Evolutionary conservation across 1,284 basidiomycete genomes (phyloP).

Genomic region (Cutaneotrichosporon sp.): DNA sequence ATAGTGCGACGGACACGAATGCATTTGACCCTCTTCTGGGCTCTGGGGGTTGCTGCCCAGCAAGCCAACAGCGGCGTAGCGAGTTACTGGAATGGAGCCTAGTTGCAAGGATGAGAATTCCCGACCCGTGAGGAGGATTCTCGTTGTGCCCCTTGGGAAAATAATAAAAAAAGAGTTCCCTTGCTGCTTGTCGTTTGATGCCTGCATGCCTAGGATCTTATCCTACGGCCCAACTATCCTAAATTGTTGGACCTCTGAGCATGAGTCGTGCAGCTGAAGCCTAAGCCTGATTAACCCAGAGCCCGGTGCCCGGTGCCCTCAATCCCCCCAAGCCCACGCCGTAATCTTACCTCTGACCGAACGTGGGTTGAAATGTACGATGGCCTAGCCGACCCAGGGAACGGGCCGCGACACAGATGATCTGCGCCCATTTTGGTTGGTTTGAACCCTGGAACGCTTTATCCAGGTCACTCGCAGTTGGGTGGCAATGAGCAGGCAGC

Average conservation of each 20-base stretch:
- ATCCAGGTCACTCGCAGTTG: background rate
- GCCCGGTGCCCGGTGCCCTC: too few relatives aligned
- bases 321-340: too few relatives aligned
- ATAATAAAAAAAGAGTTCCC: background rate
- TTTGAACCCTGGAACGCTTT: background rate
- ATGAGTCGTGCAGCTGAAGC: too few relatives aligned
- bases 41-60: too few relatives aligned
- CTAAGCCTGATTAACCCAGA: too few relatives aligned
- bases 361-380: background rate
- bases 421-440: conserved; percentile 8
- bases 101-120: too few relatives aligned
- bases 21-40: background rate
- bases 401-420: background rate
- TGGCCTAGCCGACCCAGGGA: background rate
- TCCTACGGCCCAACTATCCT: background rate
- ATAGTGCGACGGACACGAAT: background rate
- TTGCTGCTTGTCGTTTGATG: background rate
- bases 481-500: background rate
- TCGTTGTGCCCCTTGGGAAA: background rate
- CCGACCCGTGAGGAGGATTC: background rate
- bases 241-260: background rate
- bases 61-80: too few relatives aligned
- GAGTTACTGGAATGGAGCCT: background rate
- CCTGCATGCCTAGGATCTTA: too few relatives aligned
- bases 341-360: background rate